A percentile compares a stretch with the other conserved stretches of the same genome.
phyloP scores from a whole-genome alignment of 768 basidiomycete species.

The Leccinum broughii region DNA sequence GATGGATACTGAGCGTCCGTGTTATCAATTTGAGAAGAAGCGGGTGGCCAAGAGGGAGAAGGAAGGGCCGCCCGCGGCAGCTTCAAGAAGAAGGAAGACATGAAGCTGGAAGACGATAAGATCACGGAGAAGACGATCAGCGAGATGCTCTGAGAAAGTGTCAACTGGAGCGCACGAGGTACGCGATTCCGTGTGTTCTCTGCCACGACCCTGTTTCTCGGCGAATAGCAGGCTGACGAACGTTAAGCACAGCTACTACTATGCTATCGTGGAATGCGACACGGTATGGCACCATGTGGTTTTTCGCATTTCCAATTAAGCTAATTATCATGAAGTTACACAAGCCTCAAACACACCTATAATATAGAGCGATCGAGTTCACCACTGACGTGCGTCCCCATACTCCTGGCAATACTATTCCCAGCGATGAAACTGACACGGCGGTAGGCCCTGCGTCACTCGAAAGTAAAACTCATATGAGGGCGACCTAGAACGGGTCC shows the following conservation, averaged over 20 bases:
- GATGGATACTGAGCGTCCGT: slow-evolving; percentile 67
- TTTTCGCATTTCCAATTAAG: background rate
- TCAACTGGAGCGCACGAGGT: slow-evolving; percentile 92
- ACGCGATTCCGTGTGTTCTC: slow-evolving; percentile 1
- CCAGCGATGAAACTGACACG: background rate
- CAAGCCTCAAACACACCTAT: slow-evolving; percentile 55
- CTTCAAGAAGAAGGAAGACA: slow-evolving; percentile 58
- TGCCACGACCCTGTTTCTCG: background rate
- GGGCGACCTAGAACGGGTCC: slow-evolving; percentile 86
- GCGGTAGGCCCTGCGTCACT: slow-evolving; percentile 87
- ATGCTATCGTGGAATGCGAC: slow-evolving; percentile 91
- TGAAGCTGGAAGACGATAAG: slow-evolving; percentile 47
- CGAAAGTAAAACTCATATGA: slow-evolving; percentile 97
- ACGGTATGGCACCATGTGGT: slow-evolving; percentile 44
- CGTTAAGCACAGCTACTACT: slow-evolving; percentile 73
- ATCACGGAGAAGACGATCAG: slow-evolving; percentile 70
- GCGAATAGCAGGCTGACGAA: slow-evolving; percentile 6
- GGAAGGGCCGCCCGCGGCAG: slow-evolving; percentile 69
- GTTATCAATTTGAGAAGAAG: slow-evolving; percentile 88
- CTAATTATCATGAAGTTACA: slow-evolving; percentile 53
- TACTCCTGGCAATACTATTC: background rate
- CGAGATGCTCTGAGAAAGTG: slow-evolving; percentile 83
- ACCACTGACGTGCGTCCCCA: slow-evolving; percentile 76
- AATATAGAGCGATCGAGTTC: slow-evolving; percentile 77
- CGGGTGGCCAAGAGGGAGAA: slow-evolving; percentile 83